Evolutionary conservation across 1,284 basidiomycete genomes (phyloP).

Genomic region (Naganishia sp.): DNA sequence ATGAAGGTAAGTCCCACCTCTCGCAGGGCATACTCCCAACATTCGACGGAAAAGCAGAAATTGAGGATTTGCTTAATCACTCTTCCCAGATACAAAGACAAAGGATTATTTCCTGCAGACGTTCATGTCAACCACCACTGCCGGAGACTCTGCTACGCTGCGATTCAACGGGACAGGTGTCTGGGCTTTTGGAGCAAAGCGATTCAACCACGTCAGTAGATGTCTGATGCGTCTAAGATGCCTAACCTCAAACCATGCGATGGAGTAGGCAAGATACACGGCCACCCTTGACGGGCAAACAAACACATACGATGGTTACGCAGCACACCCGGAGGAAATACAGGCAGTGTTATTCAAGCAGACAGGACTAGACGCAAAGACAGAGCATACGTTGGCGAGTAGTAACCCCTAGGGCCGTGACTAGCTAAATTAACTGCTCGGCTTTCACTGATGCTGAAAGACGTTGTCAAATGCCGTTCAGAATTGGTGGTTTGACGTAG

Average conservation of each 20-base stretch:
- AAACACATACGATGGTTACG: background rate
- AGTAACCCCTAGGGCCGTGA: too few relatives aligned
- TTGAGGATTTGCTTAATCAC: too few relatives aligned
- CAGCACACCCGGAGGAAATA: background rate
- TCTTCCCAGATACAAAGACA: background rate
- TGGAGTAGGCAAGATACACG: background rate
- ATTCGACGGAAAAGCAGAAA: too few relatives aligned
- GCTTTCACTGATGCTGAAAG: background rate
- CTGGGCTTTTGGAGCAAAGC: slow-evolving; percentile 21
- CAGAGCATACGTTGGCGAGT: slow-evolving; percentile 11
- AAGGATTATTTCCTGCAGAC: background rate
- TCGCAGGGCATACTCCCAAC: too few relatives aligned
- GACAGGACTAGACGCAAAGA: slow-evolving; percentile 2
- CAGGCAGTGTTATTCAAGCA: slow-evolving; percentile 22
- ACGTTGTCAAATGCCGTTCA: slow-evolving; percentile 5
- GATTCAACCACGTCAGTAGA: slow-evolving; percentile 6
- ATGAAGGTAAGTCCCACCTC: background rate
- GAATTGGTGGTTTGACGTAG: slow-evolving; percentile 12
- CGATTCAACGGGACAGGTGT: slow-evolving; percentile 17
- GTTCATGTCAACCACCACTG: background rate
- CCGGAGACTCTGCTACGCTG: slow-evolving; percentile 4
- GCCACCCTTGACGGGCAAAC: slow-evolving; percentile 5
- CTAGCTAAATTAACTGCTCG: background rate
- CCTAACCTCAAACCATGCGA: background rate
- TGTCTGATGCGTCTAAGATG: background rate